Base-by-base conservation (phyloP, 1,284 basidiomycete species). In the Leccinum fallax region DNA sequence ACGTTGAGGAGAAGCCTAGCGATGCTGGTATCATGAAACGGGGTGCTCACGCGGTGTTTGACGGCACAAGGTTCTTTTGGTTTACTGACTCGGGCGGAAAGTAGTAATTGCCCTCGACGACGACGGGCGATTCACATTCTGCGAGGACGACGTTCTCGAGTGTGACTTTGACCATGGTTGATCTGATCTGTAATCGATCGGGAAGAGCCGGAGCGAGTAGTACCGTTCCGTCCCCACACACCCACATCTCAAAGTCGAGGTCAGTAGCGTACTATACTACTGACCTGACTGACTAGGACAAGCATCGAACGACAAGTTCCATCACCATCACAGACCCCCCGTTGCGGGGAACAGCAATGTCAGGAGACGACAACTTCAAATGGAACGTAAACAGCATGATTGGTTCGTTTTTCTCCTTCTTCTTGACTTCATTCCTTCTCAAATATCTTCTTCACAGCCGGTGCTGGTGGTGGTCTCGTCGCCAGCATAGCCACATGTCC, bases 401-500 rank as follows among this genome's bases (percentile, higher is more conserved):
- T 76, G 86, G 85, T 87, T 68, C 64, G 79, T 6, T 53, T 52
- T 49, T 15, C 30, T 32, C 56, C 56, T 2, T 8, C 56, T 2
- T 8, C 1, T 19, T 52, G n/a, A 24, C 48, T 28, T 53, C 52
- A 26, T 34, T 34, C 9, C 57, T 36, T 2, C 8, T 6, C 7
- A 16, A 15, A 8, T 32, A 32, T 8, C 15, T 40, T n/a, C 16
- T 46, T 46, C 28, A n/a, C 69, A 92, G 91, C 91, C 78, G 91
- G 91, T 65, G 91, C 92, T 64, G 90, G 90, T 58, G 89, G 91
- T 60, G 97, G 97, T 63, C 83, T 99, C 63, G 92, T 96, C 67
- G 92, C 94, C 59, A 94, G 92, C 75, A 84, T 99, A 66, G 93
- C 95, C 62, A 99, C 97, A 9, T 99, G 97, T 76, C 97, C 97